phyloP scores from a whole-genome alignment of 495 filamentous ascomycete species.

The Neurospora africana region DNA sequence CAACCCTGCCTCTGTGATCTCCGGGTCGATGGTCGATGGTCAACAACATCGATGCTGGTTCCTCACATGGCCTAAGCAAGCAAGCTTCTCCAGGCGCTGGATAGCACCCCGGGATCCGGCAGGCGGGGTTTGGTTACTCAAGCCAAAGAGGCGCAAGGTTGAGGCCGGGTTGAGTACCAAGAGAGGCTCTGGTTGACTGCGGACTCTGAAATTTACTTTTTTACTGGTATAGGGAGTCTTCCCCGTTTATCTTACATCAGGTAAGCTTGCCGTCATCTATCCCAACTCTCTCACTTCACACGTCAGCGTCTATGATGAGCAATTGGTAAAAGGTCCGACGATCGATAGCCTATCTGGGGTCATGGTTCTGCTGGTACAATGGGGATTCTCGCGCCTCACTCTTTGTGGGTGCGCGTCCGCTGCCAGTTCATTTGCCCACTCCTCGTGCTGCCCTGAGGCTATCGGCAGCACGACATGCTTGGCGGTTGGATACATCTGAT shows the following conservation, averaged over 20 bases:
- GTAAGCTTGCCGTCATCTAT: not conserved
- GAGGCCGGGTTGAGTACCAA: not conserved
- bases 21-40: not conserved
- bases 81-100: not conserved
- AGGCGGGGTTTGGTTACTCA: not conserved
- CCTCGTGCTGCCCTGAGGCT: conserved; percentile 10
- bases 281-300: not conserved
- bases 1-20: not conserved
- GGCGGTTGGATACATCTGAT: conserved; percentile 17
- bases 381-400: conserved; percentile 9
- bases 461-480: conserved; percentile 8
- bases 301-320: conserved; percentile 43
- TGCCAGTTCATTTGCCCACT: conserved; percentile 1
- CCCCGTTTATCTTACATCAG: not conserved
- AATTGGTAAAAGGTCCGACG: conserved; percentile 56
- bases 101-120: not conserved
- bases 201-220: not conserved
- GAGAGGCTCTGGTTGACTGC: not conserved
- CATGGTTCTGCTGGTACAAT: conserved; percentile 28
- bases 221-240: not conserved
- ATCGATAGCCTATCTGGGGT: conserved; percentile 24
- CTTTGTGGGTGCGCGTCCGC: conserved; percentile 17
- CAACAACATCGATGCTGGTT: not conserved
- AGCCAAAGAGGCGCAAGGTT: not conserved
- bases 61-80: not conserved